These are phyloP conservation scores for Geotrichum australiense DNA, from an alignment of 1,139 yeast species.

Conservation along the genomic window DNA sequence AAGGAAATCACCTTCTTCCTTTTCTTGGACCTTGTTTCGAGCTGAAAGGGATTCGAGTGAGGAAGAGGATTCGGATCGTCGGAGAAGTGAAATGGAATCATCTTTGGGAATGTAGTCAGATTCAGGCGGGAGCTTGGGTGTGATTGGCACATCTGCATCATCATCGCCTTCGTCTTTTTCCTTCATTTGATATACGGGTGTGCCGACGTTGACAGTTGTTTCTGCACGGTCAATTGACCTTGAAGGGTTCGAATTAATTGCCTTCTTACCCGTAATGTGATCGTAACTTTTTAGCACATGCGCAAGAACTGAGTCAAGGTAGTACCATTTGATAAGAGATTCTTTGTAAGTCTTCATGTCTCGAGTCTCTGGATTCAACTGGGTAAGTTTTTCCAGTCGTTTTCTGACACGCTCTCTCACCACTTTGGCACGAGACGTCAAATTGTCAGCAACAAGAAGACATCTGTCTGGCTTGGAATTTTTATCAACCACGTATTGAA, in stretches of 20 bases:
- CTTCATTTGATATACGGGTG: not conserved
- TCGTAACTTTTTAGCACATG: slow-evolving; percentile 28
- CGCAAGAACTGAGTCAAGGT: slow-evolving; percentile 31
- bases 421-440: slow-evolving; percentile 27
- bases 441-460: slow-evolving; percentile 24
- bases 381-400: slow-evolving; percentile 26
- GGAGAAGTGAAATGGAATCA: slow-evolving; percentile 5
- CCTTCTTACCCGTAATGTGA: slow-evolving; percentile 5
- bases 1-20: slow-evolving; percentile 68
- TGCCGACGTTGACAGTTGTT: slow-evolving; percentile 6
- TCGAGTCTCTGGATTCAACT: slow-evolving; percentile 17
- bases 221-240: slow-evolving; percentile 5
- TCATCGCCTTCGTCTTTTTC: not conserved
- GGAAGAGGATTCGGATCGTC: slow-evolving; percentile 1
- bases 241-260: not conserved
- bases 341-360: slow-evolving; percentile 12
- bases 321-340: slow-evolving; percentile 30
- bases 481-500: slow-evolving; percentile 25
- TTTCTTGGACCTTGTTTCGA: slow-evolving; percentile 1
- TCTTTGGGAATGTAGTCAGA: slow-evolving; percentile 8
- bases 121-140: slow-evolving; percentile 8
- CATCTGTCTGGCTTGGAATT: slow-evolving; percentile 20
- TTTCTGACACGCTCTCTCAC: slow-evolving; percentile 27
- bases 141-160: not conserved
- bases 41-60: not conserved